Conservation (phyloP, 306 rosid genomes). For the Rosa rugosa region DNA sequence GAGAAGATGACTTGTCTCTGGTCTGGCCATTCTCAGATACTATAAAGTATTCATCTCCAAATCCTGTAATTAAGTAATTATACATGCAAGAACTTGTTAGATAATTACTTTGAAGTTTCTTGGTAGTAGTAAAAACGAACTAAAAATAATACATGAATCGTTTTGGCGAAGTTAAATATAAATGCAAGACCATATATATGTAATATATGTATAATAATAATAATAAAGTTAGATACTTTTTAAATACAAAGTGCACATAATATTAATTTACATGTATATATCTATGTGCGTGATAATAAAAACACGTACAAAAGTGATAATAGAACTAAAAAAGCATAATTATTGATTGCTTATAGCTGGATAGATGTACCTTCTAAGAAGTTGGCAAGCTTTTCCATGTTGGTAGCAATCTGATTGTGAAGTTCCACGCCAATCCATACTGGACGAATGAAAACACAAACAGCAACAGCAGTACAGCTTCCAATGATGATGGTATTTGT, state of each 20-base stretch:
- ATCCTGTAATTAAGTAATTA: slow-evolving; percentile 8
- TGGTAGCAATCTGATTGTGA: slow-evolving; percentile 18
- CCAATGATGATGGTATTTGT: slow-evolving; percentile 9
- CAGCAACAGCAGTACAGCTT: not conserved
- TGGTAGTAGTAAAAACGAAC: no score
- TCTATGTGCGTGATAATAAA: no score
- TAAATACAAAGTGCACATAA: no score
- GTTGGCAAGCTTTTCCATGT: slow-evolving; percentile 28
- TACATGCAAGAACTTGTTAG: not conserved
- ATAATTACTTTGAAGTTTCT: not conserved
- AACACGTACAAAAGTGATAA: no score
- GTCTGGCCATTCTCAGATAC: not conserved
- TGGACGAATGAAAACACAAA: slow-evolving; percentile 17
- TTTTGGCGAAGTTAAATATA: not conserved
- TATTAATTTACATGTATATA: not conserved
- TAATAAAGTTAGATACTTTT: no score
- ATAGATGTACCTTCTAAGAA: slow-evolving; percentile 25
- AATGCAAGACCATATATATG: not conserved
- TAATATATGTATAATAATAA: not conserved
- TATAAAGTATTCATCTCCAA: slow-evolving; percentile 27
- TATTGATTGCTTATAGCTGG: not conserved
- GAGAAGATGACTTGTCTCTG: not conserved
- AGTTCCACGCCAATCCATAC: slow-evolving; percentile 28
- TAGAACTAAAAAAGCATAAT: no score
- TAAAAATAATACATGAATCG: no score